These are phyloP conservation scores for Candida takata DNA, from an alignment of 805 yeast genomes.

Conservation along the genomic window DNA sequence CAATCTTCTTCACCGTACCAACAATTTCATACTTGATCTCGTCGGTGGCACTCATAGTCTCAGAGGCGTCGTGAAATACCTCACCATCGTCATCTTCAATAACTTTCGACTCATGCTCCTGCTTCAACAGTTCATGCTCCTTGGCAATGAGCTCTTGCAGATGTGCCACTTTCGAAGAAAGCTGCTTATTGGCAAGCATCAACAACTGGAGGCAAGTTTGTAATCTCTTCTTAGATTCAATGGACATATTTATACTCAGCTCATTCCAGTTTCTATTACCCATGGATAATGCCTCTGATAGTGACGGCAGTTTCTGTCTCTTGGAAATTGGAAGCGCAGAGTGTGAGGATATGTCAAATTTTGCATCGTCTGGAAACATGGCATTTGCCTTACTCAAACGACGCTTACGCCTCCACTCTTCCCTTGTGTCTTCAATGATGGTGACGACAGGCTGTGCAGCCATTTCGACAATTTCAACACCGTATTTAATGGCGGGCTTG, in stretches of 20 bases:
- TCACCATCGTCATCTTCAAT: conserved; percentile 20
- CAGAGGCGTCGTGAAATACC: conserved; percentile 27
- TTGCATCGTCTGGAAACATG: conserved; percentile 24
- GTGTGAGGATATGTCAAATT: conserved; percentile 9
- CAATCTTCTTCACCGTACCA: conserved; percentile 82
- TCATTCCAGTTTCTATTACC: conserved; percentile 31
- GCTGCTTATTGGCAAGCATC: conserved; percentile 72
- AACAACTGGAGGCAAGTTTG: conserved; percentile 75
- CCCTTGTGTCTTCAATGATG: conserved; percentile 33
- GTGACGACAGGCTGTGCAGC: conserved; percentile 48
- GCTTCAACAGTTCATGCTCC: conserved; percentile 28
- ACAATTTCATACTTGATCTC: conserved; percentile 75
- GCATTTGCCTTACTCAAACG: conserved; percentile 23
- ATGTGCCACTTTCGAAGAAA: conserved; percentile 57
- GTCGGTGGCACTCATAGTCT: conserved; percentile 21
- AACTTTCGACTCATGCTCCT: conserved; percentile 1
- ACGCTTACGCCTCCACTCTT: conserved; percentile 33
- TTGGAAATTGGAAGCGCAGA: conserved; percentile 10
- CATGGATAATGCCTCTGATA: conserved; percentile 29
- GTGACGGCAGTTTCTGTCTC: conserved; percentile 28
- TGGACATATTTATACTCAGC: conserved; percentile 35
- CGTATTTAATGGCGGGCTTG: conserved; percentile 45
- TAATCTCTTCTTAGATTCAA: conserved; percentile 69
- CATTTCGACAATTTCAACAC: conserved; percentile 52
- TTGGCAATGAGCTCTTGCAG: conserved; percentile 52